Conservation (phyloP, 768 basidiomycete genomes). For the Lactarius psammicola region DNA sequence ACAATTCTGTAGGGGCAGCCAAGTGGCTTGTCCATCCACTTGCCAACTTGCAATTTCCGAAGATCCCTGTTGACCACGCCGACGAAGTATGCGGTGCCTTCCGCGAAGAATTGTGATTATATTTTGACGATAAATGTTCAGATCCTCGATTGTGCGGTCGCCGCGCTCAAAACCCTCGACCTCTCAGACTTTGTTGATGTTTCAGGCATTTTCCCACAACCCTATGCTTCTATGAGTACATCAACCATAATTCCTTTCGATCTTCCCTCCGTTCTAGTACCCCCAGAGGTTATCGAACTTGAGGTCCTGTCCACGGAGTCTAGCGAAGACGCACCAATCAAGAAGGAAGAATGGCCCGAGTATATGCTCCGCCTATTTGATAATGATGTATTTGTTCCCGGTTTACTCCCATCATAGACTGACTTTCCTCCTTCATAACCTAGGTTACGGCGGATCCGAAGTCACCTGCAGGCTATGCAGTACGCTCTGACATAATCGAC, state of each 20-base stretch:
- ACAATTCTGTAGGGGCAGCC: slow-evolving; percentile 53
- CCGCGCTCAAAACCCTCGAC: slow-evolving; percentile 60
- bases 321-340: slow-evolving; percentile 67
- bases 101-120: background rate
- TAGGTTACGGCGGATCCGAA: slow-evolving; percentile 77
- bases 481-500: slow-evolving; percentile 73
- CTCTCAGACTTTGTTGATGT: slow-evolving; percentile 57
- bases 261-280: slow-evolving; percentile 77
- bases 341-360: slow-evolving; percentile 82
- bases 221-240: slow-evolving; percentile 53
- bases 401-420: background rate
- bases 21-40: slow-evolving; percentile 69
- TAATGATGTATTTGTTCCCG: slow-evolving; percentile 41
- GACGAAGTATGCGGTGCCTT: slow-evolving; percentile 53
- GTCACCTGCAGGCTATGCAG: slow-evolving; percentile 73
- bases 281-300: slow-evolving; percentile 83
- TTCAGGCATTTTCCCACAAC: slow-evolving; percentile 58
- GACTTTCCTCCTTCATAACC: slow-evolving; percentile 6
- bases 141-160: slow-evolving; percentile 74
- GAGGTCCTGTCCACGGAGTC: slow-evolving; percentile 67
- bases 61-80: slow-evolving; percentile 46
- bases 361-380: slow-evolving; percentile 69
- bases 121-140: slow-evolving; percentile 36
- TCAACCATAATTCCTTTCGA: slow-evolving; percentile 53
- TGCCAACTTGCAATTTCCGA: slow-evolving; percentile 49